Evolutionary conservation across 2,329 filamentous ascomycete species (phyloP), one percentile per base, ranked within the genome.

Genomic region (Aquanectria penicillioides): DNA sequence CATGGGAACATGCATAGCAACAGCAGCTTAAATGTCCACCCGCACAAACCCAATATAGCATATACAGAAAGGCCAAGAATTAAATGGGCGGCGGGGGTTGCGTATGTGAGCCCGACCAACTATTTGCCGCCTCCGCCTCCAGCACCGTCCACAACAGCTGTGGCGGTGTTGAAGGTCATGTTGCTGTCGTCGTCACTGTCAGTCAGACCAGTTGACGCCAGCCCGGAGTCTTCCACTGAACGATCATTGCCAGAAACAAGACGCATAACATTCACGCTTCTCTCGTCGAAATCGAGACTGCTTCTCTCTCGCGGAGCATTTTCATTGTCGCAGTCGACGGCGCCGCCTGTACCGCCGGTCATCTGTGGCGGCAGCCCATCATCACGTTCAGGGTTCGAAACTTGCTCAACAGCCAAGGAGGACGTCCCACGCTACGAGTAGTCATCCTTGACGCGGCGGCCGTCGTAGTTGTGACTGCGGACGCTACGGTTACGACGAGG

Each of bases 381-480:
- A 15, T 44, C 44, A n/a, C 22, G 7, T 31, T 18, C 44, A 48
- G 26, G 26, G n/a, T 44, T n/a, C 12, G 26, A 6, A 40, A 44
- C 48, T 29, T 38, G 43, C 37, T 18, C 38, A 26, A 41, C 25
- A 33, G 18, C 38, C 31, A 46, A 48, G 31, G 43, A 33, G 25
- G 37, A 47, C 44, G 40, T 34, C 46, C 40, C 55, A 40, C 41
- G 62, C 78, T 79, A 88, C 40, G 83, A 80, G 71, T 91, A 92
- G 61, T 91, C 87, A 22, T 91, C 88, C 83, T 91, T 91, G 67
- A 91, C 87, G 11, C 87, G 81, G 52, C 82, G 82, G 63, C 86
- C 74, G 15, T 77, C 75, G 57, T 73, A 76, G 28, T 77, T 77
- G 63, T 77, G 72, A 63, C 77, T 73, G 60, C 77, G 71, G 34